Evolutionary conservation across 163 green algal genomes (phyloP).

Genomic region (Trebouxia gelatinosa): DNA sequence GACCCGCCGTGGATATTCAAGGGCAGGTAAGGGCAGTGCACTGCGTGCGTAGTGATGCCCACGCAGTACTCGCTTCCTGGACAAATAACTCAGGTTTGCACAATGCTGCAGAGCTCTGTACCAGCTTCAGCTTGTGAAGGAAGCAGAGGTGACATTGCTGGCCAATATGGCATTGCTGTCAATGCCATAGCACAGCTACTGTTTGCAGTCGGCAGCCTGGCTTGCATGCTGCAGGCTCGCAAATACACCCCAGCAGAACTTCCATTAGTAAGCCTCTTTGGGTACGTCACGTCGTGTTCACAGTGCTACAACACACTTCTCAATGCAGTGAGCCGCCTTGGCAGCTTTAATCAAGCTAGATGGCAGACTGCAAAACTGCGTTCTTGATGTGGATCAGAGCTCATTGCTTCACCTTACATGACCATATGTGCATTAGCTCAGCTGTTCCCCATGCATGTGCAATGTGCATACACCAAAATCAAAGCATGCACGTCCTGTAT

Average conservation of each 20-base stretch:
- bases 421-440: not conserved
- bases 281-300: conserved; percentile 47
- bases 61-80: not conserved
- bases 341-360: too few species aligned
- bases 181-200: not conserved
- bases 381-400: not conserved
- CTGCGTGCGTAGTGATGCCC: not conserved
- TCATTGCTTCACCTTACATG: not conserved
- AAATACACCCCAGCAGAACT: conserved; percentile 82
- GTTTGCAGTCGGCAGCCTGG: too few species aligned
- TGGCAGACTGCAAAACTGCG: not conserved
- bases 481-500: not conserved
- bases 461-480: not conserved
- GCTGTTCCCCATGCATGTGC: too few species aligned
- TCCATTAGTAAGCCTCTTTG: conserved; percentile 83
- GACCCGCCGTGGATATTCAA: conserved; percentile 18
- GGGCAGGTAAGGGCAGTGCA: not conserved
- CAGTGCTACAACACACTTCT: not conserved
- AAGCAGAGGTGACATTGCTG: not conserved
- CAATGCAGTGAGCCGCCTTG: too few species aligned
- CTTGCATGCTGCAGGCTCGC: conserved; percentile 56
- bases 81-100: not conserved
- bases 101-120: conserved; percentile 28
- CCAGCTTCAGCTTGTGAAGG: conserved; percentile 21
- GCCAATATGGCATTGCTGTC: not conserved